These are phyloP conservation scores for Teunomyces pallodes DNA, from an alignment of 805 yeast species.

Conservation along the genomic window DNA sequence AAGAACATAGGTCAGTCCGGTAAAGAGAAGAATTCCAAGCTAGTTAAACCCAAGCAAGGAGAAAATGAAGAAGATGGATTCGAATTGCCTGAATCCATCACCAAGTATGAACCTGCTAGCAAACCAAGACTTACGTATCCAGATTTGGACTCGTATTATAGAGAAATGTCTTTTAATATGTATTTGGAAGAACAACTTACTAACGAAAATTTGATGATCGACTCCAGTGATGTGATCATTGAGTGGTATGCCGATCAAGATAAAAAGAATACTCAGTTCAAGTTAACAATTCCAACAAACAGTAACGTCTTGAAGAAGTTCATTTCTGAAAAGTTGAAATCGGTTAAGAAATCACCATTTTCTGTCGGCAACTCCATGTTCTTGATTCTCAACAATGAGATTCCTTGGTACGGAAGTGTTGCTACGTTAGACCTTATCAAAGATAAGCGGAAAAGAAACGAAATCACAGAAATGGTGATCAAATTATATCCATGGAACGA, in stretches of 20 bases:
- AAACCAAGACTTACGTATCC: constrained; percentile 48
- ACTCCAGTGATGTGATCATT: constrained; percentile 43
- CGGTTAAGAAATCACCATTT: constrained; percentile 59
- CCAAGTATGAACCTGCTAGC: constrained; percentile 1
- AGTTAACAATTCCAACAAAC: constrained; percentile 41
- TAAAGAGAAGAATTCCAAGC: no score
- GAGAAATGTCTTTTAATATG: constrained; percentile 58
- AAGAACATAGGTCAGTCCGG: not conserved
- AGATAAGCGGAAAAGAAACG: constrained; percentile 5
- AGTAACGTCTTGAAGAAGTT: constrained; percentile 50
- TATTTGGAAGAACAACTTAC: constrained; percentile 58
- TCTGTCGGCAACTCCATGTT: constrained; percentile 56
- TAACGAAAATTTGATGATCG: constrained; percentile 36
- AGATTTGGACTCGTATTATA: constrained; percentile 49
- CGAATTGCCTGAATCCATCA: constrained; percentile 5
- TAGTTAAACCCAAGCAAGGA: not conserved
- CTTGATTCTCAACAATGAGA: constrained; percentile 47
- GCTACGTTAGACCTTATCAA: constrained; percentile 36
- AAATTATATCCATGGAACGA: constrained; percentile 60
- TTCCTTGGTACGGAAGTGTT: constrained; percentile 60
- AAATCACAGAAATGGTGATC: constrained; percentile 42
- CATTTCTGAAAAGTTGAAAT: constrained; percentile 48
- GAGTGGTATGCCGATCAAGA: constrained; percentile 51
- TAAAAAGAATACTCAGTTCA: constrained; percentile 38
- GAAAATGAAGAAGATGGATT: not conserved